Base-by-base conservation (phyloP, 345 rosid genomes). In the Pistacia vera region DNA sequence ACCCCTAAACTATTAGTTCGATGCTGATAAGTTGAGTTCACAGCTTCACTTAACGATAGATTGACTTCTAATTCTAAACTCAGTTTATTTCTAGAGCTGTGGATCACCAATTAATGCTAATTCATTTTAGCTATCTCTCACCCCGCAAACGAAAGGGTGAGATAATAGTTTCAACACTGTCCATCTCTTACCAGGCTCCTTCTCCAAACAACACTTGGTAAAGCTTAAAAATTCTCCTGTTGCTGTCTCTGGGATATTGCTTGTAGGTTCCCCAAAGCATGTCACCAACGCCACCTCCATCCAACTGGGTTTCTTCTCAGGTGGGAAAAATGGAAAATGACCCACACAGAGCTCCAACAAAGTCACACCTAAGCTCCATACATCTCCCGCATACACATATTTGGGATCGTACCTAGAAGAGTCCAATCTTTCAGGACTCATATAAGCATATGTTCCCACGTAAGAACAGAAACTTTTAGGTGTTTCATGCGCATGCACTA, bases 311-410 rank as follows among this genome's bases (percentile, higher is more conserved):
- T 62, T 81, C 63, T 76, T 22, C 22, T 69, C 77, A 1, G 73
- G 66, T 48, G 22, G 71, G 1, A 67, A 73, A 22, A 78, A 72
- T 5, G 82, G 77, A 55, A 59, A 78, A 66, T 79, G 66, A 33
- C 85, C 79, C 16, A 67, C 38, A 36, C 33, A 79, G 1, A 79
- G 68, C 80, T 82, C 82, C 82, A 75, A 67, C 28, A 78, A 66
- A 36, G 66, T 75, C n/a, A 82, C 65, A 10, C 82, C 78, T 12
- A 79, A 36, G 66, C 80, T 75, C 80, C 82, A 78, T 0, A 74
- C 59, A 33, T 78, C 79, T 9, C 68, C 65, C 0, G 80, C 82
- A 17, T 54, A 79, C 0, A 61, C 64, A 58, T 36, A 73, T 11
- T 55, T 55, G 5, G 54, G 13, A 11, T 77, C 75, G 13, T 59